Evolutionary conservation across 2,329 filamentous ascomycete species (phyloP).

Genomic region (Colletotrichum liriopes): DNA sequence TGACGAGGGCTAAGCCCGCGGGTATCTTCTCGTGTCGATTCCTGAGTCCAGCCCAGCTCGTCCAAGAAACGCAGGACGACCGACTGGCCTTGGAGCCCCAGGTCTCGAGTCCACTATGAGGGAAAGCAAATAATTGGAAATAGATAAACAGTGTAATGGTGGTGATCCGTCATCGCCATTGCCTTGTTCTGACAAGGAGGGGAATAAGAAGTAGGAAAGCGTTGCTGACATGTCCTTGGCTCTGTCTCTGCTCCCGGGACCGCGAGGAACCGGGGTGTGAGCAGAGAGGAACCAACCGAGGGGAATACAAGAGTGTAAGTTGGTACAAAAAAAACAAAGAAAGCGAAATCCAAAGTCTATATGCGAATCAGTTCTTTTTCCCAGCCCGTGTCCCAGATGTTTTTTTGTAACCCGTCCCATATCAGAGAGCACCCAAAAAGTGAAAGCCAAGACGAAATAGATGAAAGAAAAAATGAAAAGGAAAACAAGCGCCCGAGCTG

Average conservation of each 20-base stretch:
- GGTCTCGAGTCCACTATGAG: conserved; percentile 30
- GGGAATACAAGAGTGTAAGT: conserved; percentile 24
- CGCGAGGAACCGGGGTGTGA: conserved; percentile 32
- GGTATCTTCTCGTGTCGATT: conserved; percentile 41
- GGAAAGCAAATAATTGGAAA: conserved; percentile 13
- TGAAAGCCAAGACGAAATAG: conserved; percentile 1
- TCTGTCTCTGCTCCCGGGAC: conserved; percentile 20
- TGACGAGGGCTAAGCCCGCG: conserved; percentile 38
- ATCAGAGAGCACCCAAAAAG: conserved; percentile 21
- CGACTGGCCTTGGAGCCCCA: conserved; percentile 19
- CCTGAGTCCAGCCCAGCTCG: conserved; percentile 41
- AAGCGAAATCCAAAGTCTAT: conserved; percentile 39
- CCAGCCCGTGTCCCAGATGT: conserved; percentile 39
- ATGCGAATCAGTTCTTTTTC: conserved; percentile 45
- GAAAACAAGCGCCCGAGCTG: conserved; percentile 26
- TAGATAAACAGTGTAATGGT: conserved; percentile 17
- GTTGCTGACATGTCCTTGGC: conserved; percentile 42
- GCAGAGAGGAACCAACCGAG: conserved; percentile 14
- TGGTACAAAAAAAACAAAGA: conserved; percentile 18
- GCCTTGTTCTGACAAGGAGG: conserved; percentile 40
- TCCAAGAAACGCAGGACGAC: conserved; percentile 15
- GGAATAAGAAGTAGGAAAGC: conserved; percentile 36
- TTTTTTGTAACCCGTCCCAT: conserved; percentile 43
- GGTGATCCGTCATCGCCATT: conserved; percentile 33
- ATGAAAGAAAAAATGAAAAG: conserved; percentile 17